A percentile compares a stretch with the other conserved stretches of the same genome.
phyloP scores from a whole-genome alignment of 1,139 yeast genomes.

The Yamadazyma buinensis region DNA sequence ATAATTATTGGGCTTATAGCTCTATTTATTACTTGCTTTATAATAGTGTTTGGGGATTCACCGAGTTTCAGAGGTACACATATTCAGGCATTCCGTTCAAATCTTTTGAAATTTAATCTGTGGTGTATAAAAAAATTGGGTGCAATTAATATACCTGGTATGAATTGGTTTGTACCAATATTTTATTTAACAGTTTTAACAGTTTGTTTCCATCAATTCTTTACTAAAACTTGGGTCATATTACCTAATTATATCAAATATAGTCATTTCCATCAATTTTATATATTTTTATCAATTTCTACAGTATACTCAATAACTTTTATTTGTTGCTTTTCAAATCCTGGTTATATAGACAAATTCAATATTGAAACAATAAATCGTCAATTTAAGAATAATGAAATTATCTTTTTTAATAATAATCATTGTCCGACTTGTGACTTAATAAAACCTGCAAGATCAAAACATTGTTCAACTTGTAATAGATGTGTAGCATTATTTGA shows the following conservation, averaged over 20 bases:
- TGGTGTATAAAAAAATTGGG: neutral
- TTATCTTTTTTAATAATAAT: constrained; percentile 51
- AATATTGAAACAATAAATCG: constrained; percentile 15
- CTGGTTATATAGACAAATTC: constrained; percentile 40
- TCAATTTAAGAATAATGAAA: constrained; percentile 44
- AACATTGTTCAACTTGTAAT: constrained; percentile 78
- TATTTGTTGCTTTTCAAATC: constrained; percentile 42
- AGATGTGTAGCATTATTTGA: constrained; percentile 68
- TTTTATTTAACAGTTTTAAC: constrained; percentile 45
- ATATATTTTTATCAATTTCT: constrained; percentile 28
- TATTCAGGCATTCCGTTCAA: constrained; percentile 21
- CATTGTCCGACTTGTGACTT: constrained; percentile 56
- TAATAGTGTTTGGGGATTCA: constrained; percentile 49
- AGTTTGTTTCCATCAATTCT: constrained; percentile 47
- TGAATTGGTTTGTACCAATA: constrained; percentile 46
- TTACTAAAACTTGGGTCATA: constrained; percentile 31
- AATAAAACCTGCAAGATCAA: constrained; percentile 82
- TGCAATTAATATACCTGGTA: constrained; percentile 4
- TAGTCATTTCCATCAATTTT: constrained; percentile 13
- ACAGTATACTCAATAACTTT: constrained; percentile 32
- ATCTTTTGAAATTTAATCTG: constrained; percentile 8
- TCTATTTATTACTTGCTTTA: constrained; percentile 1
- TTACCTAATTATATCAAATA: constrained; percentile 14
- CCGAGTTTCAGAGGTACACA: constrained; percentile 42
- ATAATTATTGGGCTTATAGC: too few relatives aligned